Percentiles rank a stretch among this genome's conserved stretches.
These are phyloP conservation scores for Colletotrichum cuscutae DNA, from an alignment of 2,329 filamentous ascomycete species.

Conservation along the genomic window DNA sequence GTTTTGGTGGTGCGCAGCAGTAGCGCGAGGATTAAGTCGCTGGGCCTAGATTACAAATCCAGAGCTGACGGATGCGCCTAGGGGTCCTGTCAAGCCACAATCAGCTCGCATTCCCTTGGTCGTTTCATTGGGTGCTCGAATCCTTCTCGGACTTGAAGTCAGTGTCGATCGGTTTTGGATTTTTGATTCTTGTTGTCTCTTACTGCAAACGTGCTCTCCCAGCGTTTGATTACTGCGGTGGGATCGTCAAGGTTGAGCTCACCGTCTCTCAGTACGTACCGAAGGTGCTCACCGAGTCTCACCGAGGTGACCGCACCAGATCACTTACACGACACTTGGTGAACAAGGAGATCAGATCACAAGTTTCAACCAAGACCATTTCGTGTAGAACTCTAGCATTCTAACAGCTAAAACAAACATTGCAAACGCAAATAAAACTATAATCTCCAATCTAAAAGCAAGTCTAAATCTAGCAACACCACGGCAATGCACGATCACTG, in stretches of 20 bases:
- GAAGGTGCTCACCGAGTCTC: background rate
- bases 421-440: too few species aligned
- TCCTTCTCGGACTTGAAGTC: background rate
- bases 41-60: slow-evolving; percentile 9
- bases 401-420: background rate
- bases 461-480: background rate
- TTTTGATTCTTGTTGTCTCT: background rate
- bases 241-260: background rate
- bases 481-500: background rate
- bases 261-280: background rate
- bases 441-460: background rate
- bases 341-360: background rate
- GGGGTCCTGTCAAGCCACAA: background rate
- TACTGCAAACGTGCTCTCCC: background rate
- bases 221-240: background rate
- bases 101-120: background rate
- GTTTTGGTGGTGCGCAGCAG: background rate
- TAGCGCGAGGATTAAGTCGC: background rate
- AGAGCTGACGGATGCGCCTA: background rate
- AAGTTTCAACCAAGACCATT: background rate
- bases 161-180: background rate
- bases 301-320: background rate
- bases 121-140: background rate
- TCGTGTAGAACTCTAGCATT: background rate
- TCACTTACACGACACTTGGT: background rate